These are phyloP conservation scores for Juncus effusus DNA, from an alignment of 176 grass and related monocot genomes.

Conservation along the genomic window DNA sequence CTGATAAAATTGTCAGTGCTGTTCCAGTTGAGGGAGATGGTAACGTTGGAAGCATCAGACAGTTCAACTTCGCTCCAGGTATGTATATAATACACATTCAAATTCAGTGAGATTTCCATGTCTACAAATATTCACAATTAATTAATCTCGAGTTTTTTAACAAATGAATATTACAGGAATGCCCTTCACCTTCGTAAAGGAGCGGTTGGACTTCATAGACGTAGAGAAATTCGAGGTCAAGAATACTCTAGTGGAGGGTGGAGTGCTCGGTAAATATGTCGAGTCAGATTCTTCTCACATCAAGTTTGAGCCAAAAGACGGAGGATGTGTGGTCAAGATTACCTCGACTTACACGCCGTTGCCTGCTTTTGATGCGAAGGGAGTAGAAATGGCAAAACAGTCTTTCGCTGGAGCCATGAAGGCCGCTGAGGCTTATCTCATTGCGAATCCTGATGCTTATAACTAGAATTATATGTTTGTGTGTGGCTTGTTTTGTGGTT, in stretches of 20 bases:
- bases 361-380: constrained; percentile 26
- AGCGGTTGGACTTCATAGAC: constrained; percentile 48
- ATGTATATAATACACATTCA: background rate
- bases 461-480: constrained; percentile 28
- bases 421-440: constrained; percentile 40
- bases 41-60: constrained; percentile 46
- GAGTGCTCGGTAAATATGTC: constrained; percentile 35
- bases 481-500: background rate
- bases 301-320: constrained; percentile 45
- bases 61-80: constrained; percentile 70
- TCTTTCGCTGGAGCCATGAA: constrained; percentile 39
- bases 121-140: background rate
- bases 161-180: constrained; percentile 30
- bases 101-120: background rate
- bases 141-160: background rate
- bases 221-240: constrained; percentile 46
- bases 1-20: constrained; percentile 46
- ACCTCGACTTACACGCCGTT: constrained; percentile 35
- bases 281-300: constrained; percentile 38
- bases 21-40: constrained; percentile 36
- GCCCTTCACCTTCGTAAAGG: constrained; percentile 45
- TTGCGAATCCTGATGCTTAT: constrained; percentile 54
- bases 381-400: constrained; percentile 39
- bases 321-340: constrained; percentile 50
- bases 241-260: constrained; percentile 48